Percentiles rank a stretch among this genome's conserved stretches.
phyloP scores from a whole-genome alignment of 202 grass and related monocot genomes.

The Brachypodium distachyon region DNA sequence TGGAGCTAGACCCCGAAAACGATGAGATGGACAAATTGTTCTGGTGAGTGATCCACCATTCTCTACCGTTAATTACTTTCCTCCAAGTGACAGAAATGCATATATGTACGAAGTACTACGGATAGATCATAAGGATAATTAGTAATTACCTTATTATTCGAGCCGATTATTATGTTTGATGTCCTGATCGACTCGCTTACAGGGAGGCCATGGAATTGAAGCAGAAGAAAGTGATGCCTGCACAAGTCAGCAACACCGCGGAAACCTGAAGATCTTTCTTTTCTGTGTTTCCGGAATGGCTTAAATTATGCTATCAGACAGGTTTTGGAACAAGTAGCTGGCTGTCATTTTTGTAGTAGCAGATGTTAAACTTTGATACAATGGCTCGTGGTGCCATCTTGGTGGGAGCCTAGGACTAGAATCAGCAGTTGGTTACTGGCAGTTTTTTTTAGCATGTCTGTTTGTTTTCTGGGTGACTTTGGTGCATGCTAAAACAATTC shows the following conservation, averaged over 20 bases:
- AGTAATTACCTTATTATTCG: not conserved
- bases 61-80: not conserved
- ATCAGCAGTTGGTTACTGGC: no score
- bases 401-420: not conserved
- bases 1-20: not conserved
- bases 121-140: not conserved
- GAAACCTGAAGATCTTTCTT: not conserved
- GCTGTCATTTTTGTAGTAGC: no score
- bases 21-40: slow-evolving; percentile 1
- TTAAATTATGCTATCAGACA: not conserved
- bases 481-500: no score
- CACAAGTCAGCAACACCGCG: no score
- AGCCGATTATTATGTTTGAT: not conserved
- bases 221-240: not conserved
- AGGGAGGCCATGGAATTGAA: slow-evolving; percentile 3
- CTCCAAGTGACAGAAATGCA: not conserved
- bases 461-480: no score
- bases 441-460: not conserved
- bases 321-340: no score
- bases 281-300: not conserved
- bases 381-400: not conserved
- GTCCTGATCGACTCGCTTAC: not conserved
- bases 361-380: not conserved
- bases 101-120: not conserved
- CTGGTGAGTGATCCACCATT: not conserved